Conservation (phyloP, 2,329 filamentous ascomycete genomes). For the Talaromyces sp. region DNA sequence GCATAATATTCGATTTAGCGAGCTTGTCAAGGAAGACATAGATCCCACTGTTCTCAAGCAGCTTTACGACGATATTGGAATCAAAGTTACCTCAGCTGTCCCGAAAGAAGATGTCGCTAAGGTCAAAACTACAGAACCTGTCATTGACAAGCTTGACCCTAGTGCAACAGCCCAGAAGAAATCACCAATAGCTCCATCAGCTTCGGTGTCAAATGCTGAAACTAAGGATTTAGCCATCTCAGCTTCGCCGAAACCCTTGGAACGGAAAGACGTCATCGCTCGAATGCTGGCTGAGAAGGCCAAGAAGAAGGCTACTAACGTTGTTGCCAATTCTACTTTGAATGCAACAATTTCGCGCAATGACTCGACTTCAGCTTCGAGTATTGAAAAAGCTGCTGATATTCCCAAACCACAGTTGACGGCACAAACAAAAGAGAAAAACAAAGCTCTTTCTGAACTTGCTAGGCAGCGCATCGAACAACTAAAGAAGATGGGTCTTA, state of each 20-base stretch:
- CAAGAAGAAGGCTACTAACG: conserved; percentile 47
- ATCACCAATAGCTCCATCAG: background rate
- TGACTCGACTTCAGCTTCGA: background rate
- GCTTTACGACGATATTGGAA: conserved; percentile 68
- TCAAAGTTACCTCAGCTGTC: conserved; percentile 42
- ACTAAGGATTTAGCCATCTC: background rate
- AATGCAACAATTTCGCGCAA: background rate
- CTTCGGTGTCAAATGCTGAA: background rate
- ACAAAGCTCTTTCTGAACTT: conserved; percentile 69
- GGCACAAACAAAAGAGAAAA: conserved; percentile 32
- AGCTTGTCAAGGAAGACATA: conserved; percentile 72
- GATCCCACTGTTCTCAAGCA: conserved; percentile 61
- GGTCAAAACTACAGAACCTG: background rate
- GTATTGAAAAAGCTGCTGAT: conserved; percentile 18
- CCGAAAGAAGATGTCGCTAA: conserved; percentile 23
- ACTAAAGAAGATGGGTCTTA: conserved; percentile 57
- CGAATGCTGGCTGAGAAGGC: conserved; percentile 71
- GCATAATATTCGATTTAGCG: conserved; percentile 69
- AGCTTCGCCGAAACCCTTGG: conserved; percentile 49
- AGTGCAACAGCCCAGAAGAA: background rate
- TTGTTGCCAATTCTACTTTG: background rate
- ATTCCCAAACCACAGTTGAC: conserved; percentile 18
- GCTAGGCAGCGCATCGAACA: conserved; percentile 77
- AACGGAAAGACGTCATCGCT: conserved; percentile 74
- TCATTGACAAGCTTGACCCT: background rate